phyloP scores from a whole-genome alignment of 805 yeast species.

The Schwanniomyces polymorphus region DNA sequence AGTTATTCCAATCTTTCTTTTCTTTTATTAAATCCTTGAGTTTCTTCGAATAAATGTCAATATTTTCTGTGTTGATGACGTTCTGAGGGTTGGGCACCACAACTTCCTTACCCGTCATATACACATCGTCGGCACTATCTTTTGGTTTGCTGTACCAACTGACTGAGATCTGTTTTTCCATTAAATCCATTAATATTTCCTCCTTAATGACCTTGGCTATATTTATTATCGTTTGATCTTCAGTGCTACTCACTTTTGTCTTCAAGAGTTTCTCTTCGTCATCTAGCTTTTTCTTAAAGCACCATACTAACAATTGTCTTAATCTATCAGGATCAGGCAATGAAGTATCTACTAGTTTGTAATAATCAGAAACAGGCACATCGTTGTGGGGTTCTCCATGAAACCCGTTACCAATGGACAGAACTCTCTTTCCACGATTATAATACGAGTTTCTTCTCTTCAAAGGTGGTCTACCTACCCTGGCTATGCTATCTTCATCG shows the following conservation, averaged over 20 bases:
- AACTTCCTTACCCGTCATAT: constrained; percentile 23
- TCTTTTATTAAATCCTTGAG: constrained; percentile 46
- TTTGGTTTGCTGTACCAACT: constrained; percentile 62
- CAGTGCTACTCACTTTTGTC: constrained; percentile 21
- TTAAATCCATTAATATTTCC: constrained; percentile 58
- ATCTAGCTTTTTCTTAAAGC: constrained; percentile 51
- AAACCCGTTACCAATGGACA: constrained; percentile 74
- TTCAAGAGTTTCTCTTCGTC: constrained; percentile 19
- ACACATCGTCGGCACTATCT: constrained; percentile 17
- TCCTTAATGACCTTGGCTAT: constrained; percentile 66
- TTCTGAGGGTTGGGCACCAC: constrained; percentile 63
- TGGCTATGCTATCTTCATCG: constrained; percentile 5
- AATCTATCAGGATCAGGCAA: constrained; percentile 73
- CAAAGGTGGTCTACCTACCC: constrained; percentile 3
- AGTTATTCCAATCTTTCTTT: constrained; percentile 46
- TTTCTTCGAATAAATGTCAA: constrained; percentile 46
- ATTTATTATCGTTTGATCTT: constrained; percentile 43
- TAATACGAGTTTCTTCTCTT: constrained; percentile 51
- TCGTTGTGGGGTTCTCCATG: constrained; percentile 66
- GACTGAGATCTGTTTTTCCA: constrained; percentile 58
- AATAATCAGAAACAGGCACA: constrained; percentile 53
- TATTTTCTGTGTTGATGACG: constrained; percentile 46
- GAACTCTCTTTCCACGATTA: constrained; percentile 68
- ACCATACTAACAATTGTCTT: constrained; percentile 71
- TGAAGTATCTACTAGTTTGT: constrained; percentile 59